These are phyloP conservation scores for Cinchona pubescens DNA, from an alignment of 257 asterid species.

Conservation along the genomic window DNA sequence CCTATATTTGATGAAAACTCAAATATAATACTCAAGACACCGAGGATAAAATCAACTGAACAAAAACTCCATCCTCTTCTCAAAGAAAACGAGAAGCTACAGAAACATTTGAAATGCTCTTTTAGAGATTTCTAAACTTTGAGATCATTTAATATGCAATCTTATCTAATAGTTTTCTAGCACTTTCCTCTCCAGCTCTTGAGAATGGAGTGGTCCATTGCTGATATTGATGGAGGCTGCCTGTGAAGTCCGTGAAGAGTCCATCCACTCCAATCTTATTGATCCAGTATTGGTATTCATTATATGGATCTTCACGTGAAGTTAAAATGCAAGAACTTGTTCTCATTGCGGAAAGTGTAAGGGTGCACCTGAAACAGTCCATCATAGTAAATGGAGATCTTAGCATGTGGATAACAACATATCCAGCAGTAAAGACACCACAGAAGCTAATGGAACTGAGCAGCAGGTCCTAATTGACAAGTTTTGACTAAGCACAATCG, in stretches of 20 bases:
- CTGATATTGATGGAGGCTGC: constrained; percentile 83
- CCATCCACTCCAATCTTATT: constrained; percentile 82
- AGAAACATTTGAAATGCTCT: not conserved
- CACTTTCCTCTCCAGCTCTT: constrained; percentile 46
- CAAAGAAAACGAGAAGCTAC: not conserved
- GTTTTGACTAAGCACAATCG: not conserved
- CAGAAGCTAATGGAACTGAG: not conserved
- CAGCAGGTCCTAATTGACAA: not conserved
- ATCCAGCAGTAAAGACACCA: not conserved
- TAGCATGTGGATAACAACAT: not conserved
- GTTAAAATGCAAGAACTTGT: constrained; percentile 71
- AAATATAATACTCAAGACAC: not conserved
- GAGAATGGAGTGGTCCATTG: constrained; percentile 65
- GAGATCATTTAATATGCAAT: constrained; percentile 55
- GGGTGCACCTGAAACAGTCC: constrained; percentile 78
- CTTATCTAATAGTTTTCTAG: constrained; percentile 51
- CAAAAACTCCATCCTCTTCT: not conserved
- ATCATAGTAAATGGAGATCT: constrained; percentile 10
- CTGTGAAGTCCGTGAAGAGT: constrained; percentile 86
- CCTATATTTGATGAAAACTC: not conserved
- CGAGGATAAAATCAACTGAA: not conserved
- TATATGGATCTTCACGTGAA: constrained; percentile 85
- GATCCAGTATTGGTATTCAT: constrained; percentile 75
- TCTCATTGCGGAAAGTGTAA: constrained; percentile 82
- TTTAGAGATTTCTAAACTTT: constrained; percentile 39